phyloP scores from a whole-genome alignment of 1,139 yeast genomes.

The Sugiyamaella neomexicana region DNA sequence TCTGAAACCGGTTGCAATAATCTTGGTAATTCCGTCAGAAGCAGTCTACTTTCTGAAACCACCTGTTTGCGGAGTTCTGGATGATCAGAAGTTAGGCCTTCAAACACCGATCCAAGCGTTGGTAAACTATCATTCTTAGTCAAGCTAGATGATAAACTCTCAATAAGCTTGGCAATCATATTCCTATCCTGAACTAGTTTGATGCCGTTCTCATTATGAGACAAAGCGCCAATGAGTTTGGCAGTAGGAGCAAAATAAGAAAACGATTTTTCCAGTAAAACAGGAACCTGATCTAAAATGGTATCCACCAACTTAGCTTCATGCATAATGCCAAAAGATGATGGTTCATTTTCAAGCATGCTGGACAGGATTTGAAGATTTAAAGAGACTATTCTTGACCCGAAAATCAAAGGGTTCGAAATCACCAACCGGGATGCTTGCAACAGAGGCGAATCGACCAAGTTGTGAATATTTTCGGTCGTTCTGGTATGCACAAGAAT shows the following conservation, averaged over 20 bases:
- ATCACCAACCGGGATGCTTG: constrained; percentile 61
- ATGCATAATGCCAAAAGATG: constrained; percentile 76
- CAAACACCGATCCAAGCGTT: constrained; percentile 68
- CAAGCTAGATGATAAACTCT: constrained; percentile 24
- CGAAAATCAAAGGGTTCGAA: constrained; percentile 61
- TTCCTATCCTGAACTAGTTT: constrained; percentile 39
- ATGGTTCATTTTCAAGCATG: constrained; percentile 88
- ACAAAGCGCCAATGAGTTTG: constrained; percentile 79
- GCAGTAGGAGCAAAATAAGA: constrained; percentile 65
- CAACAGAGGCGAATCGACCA: constrained; percentile 80
- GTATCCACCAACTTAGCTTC: constrained; percentile 76
- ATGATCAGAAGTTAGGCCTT: constrained; percentile 82
- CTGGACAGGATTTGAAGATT: constrained; percentile 67
- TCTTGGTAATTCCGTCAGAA: constrained; percentile 52
- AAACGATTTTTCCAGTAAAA: constrained; percentile 51
- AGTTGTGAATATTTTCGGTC: constrained; percentile 71
- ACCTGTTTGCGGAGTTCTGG: constrained; percentile 66
- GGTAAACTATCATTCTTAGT: constrained; percentile 41
- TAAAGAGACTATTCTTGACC: constrained; percentile 63
- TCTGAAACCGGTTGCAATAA: constrained; percentile 23
- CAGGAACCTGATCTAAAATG: constrained; percentile 56
- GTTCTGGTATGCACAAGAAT: constrained; percentile 74
- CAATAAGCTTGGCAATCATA: constrained; percentile 26
- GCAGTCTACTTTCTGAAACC: constrained; percentile 49
- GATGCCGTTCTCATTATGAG: constrained; percentile 75